A percentile compares a stretch with the other conserved stretches of the same genome.
Conservation (phyloP, 1,284 basidiomycete genomes). For the Rhodotorula sp. region DNA sequence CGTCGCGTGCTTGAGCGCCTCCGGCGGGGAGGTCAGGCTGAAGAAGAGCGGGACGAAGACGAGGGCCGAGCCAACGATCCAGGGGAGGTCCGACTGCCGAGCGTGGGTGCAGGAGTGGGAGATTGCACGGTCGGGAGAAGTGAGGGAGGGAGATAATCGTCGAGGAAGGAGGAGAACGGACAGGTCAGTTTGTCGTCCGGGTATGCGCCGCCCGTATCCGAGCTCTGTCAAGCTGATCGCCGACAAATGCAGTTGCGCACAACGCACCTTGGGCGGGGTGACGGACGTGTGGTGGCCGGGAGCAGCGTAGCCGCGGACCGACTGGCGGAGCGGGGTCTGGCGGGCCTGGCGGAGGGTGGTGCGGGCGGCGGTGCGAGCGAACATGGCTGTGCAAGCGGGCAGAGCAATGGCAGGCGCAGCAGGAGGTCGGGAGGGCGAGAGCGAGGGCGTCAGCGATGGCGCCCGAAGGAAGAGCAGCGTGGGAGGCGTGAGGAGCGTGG, state of each 20-base stretch:
- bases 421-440: background rate
- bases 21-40: conserved; percentile 32
- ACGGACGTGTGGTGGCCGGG: conserved; percentile 8
- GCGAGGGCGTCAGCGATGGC: background rate
- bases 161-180: background rate
- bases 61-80: conserved; percentile 20
- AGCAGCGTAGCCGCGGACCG: conserved; percentile 13
- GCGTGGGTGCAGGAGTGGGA: too few species aligned
- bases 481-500: too few species aligned
- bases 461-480: background rate
- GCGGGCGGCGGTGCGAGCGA: conserved; percentile 28
- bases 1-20: conserved; percentile 21
- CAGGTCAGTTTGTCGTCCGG: background rate
- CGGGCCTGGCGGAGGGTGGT: conserved; percentile 13
- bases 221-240: background rate
- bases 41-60: conserved; percentile 29
- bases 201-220: too few species aligned
- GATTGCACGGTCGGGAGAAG: background rate
- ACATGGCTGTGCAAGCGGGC: conserved; percentile 7
- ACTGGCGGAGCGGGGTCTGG: background rate
- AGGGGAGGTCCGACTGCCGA: conserved; percentile 18
- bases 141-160: background rate
- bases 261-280: conserved; percentile 13
- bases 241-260: background rate
- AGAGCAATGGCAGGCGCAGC: background rate